Conservation (phyloP, 805 yeast species). For the Hermanozyma aechmeae region DNA sequence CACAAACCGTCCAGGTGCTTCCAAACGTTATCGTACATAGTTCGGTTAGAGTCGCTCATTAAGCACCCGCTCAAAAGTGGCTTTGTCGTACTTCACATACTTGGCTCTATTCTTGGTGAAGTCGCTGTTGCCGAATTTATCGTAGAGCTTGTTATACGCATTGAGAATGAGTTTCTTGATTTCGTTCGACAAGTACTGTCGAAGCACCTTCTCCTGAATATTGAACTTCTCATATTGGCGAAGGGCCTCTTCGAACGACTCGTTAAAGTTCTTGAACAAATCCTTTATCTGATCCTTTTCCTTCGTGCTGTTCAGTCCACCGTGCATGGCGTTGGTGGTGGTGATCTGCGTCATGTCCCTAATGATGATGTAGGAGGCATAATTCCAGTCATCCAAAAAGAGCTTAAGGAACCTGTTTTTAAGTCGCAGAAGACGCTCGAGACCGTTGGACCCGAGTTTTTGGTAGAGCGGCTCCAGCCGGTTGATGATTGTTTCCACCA, state of each 20-base stretch:
- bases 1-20: neutral
- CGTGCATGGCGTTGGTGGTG: slow-evolving; percentile 38
- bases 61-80: slow-evolving; percentile 29
- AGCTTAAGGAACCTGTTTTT: slow-evolving; percentile 65
- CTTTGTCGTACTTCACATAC: slow-evolving; percentile 57
- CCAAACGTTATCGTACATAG: neutral
- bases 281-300: slow-evolving; percentile 81
- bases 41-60: slow-evolving; percentile 5
- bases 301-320: slow-evolving; percentile 38
- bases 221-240: slow-evolving; percentile 55
- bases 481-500: slow-evolving; percentile 66
- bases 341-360: slow-evolving; percentile 66
- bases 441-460: slow-evolving; percentile 51
- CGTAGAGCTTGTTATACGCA: slow-evolving; percentile 76
- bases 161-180: slow-evolving; percentile 69
- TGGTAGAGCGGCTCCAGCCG: slow-evolving; percentile 43
- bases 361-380: slow-evolving; percentile 63
- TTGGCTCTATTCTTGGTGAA: slow-evolving; percentile 63
- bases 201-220: slow-evolving; percentile 58
- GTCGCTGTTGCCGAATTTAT: slow-evolving; percentile 61
- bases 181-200: slow-evolving; percentile 57
- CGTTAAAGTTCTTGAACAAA: slow-evolving; percentile 72
- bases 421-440: slow-evolving; percentile 54
- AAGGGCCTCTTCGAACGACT: slow-evolving; percentile 70
- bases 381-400: slow-evolving; percentile 74